Evolutionary conservation across 1,139 yeast genomes (phyloP).

Genomic region (Taphrina communis): DNA sequence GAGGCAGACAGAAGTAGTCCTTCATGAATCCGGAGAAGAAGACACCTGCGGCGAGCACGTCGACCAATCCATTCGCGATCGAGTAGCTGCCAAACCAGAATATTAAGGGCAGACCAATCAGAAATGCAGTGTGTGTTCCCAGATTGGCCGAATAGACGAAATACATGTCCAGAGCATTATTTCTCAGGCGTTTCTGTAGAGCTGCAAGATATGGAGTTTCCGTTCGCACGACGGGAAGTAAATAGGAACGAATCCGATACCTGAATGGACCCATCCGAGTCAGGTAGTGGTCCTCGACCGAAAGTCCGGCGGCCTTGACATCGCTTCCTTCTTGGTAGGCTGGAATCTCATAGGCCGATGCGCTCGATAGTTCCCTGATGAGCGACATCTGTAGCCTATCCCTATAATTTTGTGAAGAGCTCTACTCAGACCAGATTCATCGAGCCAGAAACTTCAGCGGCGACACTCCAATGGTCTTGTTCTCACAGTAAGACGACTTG

Average conservation of each 20-base stretch:
- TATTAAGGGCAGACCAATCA: conserved; percentile 82
- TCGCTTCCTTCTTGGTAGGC: conserved; percentile 39
- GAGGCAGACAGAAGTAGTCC: conserved; percentile 85
- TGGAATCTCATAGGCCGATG: conserved; percentile 27
- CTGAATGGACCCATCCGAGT: conserved; percentile 63
- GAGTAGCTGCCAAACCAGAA: conserved; percentile 77
- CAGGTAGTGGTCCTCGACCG: conserved; percentile 45
- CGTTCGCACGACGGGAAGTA: conserved; percentile 65
- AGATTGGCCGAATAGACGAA: conserved; percentile 89
- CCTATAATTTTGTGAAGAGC: too few relatives aligned
- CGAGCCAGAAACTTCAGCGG: too few relatives aligned
- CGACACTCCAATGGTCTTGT: too few relatives aligned
- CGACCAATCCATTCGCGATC: conserved; percentile 66
- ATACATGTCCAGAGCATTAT: conserved; percentile 63
- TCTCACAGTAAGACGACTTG: too few relatives aligned
- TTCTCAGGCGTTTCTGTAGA: conserved; percentile 57
- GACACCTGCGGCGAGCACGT: conserved; percentile 83
- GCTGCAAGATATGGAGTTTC: conserved; percentile 70
- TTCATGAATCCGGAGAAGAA: conserved; percentile 77
- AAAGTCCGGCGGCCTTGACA: conserved; percentile 46
- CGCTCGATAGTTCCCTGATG: conserved; percentile 31
- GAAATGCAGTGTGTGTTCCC: conserved; percentile 94
- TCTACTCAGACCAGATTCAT: too few relatives aligned
- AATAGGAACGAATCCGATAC: conserved; percentile 61
- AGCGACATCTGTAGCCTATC: conserved; percentile 24